Evolutionary conservation across 2,329 filamentous ascomycete genomes (phyloP).

Genomic region (Periglandula ipomoeae): DNA sequence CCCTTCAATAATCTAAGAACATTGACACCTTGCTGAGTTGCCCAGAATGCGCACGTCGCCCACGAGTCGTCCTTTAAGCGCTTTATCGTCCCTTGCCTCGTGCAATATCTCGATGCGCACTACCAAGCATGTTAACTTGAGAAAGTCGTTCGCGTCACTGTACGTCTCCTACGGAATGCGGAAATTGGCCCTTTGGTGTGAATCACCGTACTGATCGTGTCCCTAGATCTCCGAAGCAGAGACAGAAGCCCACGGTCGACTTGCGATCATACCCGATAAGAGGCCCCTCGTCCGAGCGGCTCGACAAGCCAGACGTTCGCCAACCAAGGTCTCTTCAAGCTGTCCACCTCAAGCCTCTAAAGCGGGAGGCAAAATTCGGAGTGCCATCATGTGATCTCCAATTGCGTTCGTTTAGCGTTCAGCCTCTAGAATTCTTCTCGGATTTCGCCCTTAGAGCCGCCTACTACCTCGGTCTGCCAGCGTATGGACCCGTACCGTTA

Average conservation of each 20-base stretch:
- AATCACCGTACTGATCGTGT: neutral
- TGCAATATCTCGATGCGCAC: neutral
- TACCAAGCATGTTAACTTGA: neutral
- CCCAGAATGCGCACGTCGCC: neutral
- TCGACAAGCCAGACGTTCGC: slow-evolving; percentile 28
- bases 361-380: slow-evolving; percentile 62
- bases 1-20: neutral
- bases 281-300: neutral
- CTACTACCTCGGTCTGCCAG: slow-evolving; percentile 84
- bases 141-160: neutral
- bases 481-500: slow-evolving; percentile 75
- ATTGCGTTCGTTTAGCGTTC: slow-evolving; percentile 80
- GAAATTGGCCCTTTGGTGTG: neutral
- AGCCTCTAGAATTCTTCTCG: slow-evolving; percentile 86
- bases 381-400: slow-evolving; percentile 86
- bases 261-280: neutral
- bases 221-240: neutral
- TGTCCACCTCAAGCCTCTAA: slow-evolving; percentile 75
- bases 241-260: neutral
- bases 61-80: neutral
- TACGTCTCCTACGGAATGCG: neutral
- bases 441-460: slow-evolving; percentile 92
- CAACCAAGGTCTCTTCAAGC: slow-evolving; percentile 76
- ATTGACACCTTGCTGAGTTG: neutral
- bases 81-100: neutral